Evolutionary conservation across 2,329 filamentous ascomycete genomes (phyloP), one percentile per base, ranked within the genome.

Genomic region (Triangularia verruculosa): DNA sequence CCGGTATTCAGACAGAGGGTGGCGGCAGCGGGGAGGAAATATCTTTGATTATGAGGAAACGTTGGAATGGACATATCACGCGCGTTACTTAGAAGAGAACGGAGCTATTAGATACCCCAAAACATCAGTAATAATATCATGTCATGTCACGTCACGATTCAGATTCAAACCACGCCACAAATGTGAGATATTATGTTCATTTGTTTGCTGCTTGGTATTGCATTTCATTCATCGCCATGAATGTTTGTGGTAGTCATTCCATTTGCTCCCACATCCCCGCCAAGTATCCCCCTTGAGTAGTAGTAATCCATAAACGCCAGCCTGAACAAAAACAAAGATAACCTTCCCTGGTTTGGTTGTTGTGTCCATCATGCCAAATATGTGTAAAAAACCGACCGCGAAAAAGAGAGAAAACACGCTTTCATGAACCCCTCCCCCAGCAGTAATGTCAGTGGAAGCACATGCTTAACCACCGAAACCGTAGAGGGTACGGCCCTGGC

Each of bases 1-100:
- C 90, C 92, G 0, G 85, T 97, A 1, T 99, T 99, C 75, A 84
- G 91, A 69, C 81, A 86, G 62, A 86, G 91, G 72, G 93, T 99
- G 20, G 88, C 87, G 1, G 92, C 92, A 1, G 94, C 94, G 0
- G 95, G 93, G 69, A 92, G 92, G 79, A 99, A 98, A 78, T 97
- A 95, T 78, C 76, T 97, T 64, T 97, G 15, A 32, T 32, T 32
- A 32, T 32, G 43, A n/a, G n/a, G n/a, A n/a, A n/a, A n/a, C n/a
- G 8, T 27, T 15, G n/a, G 22, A 27, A 11, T 27, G 22, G 15
- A 53, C 20, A 53, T 20, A 20, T 25, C 51, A 54, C 15, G n/a
- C 24, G 22, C 22, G 34, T 54, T 54, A 2, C 22, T 28, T 27
- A 13, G 51, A 25, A 28, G 13, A 27, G 17, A 11, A 24, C 13